These are phyloP conservation scores for Xylaria sp. DNA, from an alignment of 2,329 filamentous ascomycete genomes.

Conservation along the genomic window DNA sequence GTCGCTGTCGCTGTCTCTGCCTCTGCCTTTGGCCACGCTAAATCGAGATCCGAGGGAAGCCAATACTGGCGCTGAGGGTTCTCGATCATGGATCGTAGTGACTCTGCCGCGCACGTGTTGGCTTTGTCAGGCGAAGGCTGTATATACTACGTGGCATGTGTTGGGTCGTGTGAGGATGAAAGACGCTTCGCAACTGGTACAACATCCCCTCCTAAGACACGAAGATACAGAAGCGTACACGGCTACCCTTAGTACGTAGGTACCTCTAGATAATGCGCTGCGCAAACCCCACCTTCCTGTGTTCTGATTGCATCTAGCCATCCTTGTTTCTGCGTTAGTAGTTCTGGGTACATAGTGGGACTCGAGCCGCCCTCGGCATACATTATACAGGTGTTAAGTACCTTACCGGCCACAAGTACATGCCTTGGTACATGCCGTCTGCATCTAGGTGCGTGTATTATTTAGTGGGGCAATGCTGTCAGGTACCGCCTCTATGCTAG, in stretches of 20 bases:
- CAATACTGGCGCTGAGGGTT: background rate
- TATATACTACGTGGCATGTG: constrained; percentile 20
- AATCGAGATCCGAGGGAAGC: background rate
- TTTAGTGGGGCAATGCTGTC: too few relatives aligned
- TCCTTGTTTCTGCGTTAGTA: too few relatives aligned
- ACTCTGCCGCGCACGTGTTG: constrained; percentile 13
- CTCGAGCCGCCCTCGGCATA: too few relatives aligned
- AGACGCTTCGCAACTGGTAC: background rate
- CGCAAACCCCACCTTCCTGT: too few relatives aligned
- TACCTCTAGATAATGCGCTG: too few relatives aligned
- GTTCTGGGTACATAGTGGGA: too few relatives aligned
- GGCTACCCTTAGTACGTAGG: background rate
- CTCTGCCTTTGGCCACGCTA: background rate
- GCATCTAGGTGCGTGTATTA: too few relatives aligned
- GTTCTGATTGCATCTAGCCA: too few relatives aligned
- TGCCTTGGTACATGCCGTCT: too few relatives aligned
- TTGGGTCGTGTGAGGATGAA: constrained; percentile 9
- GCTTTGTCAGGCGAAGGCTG: constrained; percentile 10
- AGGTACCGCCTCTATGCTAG: too few relatives aligned
- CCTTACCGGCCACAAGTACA: too few relatives aligned
- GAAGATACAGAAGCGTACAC: background rate
- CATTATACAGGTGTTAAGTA: too few relatives aligned
- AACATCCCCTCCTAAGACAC: background rate
- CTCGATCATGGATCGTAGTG: background rate
- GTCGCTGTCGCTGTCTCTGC: constrained; percentile 2